Evolutionary conservation across 306 rosid species (phyloP), one percentile per base, ranked within the genome.

Genomic region (Fagus crenata): DNA sequence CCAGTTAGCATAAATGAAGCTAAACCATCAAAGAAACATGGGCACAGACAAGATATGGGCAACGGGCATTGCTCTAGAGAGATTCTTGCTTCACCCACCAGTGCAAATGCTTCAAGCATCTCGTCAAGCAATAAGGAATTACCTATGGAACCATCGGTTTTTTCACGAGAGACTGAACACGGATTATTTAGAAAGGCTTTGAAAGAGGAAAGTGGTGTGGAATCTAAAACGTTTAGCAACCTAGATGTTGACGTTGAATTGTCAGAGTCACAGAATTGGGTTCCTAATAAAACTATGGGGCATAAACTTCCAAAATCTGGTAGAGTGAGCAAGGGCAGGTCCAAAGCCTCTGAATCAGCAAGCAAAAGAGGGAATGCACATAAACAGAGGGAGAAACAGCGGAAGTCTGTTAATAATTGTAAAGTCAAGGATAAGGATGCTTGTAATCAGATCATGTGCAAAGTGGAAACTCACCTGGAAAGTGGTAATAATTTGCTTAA

Each of bases 21-120:
- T 56, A 88, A 88, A 78, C 78, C 86, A 61, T 83, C 92, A 42
- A 90, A 90, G 86, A 84, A 69, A 72, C 84, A 43, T 71, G 90
- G 85, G 67, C 67, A 72, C 53, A 83, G 87, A 83, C 81, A 81
- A 84, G 81, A 80, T 77, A 46, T 61, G 39, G 71, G 69, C 64
- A 76, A 64, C 35, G 78, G 76, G 1, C 53, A 75, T 77, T 79
- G 76, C 89, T 72, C 79, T 72, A 72, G 77, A 53, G 88, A 84
- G 77, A 72, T 55, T 54, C 79, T 86, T 71, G 74, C 81, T 83
- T 65, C 65, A 7, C 81, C 80, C 51, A 56, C 79, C 22, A 83
- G 83, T 80, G 79, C 77, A 70, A 88, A 78, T 84, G 86, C 73
- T 71, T 75, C 80, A 65, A 87, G 78, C 83, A 87, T 83, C 81